Percentiles rank a stretch among this genome's conserved stretches.
phyloP scores from a whole-genome alignment of 2,329 filamentous ascomycete genomes.

The Phyllosticta citribraziliensis region DNA sequence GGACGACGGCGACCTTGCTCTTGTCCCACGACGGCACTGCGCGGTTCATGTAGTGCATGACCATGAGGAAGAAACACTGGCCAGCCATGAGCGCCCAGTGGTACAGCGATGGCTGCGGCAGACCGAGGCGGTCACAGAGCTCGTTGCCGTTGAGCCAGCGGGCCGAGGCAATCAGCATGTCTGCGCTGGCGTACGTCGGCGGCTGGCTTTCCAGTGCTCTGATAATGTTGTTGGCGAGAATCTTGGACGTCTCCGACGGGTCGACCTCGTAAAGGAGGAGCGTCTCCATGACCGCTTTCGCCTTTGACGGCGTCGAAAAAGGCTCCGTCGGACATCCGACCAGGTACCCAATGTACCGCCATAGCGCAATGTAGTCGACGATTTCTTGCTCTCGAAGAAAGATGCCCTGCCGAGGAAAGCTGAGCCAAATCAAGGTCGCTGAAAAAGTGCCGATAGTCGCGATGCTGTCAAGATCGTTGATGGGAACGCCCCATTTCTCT shows the following conservation, averaged over 20 bases:
- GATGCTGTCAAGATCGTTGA: slow-evolving; percentile 68
- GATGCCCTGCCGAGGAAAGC: slow-evolving; percentile 64
- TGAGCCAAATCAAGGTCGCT: slow-evolving; percentile 55
- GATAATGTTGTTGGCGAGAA: slow-evolving; percentile 68
- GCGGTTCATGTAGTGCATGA: slow-evolving; percentile 43
- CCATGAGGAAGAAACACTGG: slow-evolving; percentile 58
- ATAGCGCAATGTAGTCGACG: slow-evolving; percentile 61
- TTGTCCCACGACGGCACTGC: slow-evolving; percentile 39
- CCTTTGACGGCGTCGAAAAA: slow-evolving; percentile 47
- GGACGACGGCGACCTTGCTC: slow-evolving; percentile 42
- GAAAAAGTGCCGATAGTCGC: slow-evolving; percentile 65
- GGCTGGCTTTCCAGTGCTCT: slow-evolving; percentile 55
- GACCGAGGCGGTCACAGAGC: slow-evolving; percentile 49
- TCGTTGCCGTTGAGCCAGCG: slow-evolving; percentile 61
- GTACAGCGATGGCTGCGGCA: slow-evolving; percentile 47
- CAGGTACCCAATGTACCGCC: slow-evolving; percentile 64
- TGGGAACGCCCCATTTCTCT: slow-evolving; percentile 51
- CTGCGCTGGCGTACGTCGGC: slow-evolving; percentile 54
- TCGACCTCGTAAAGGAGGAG: slow-evolving; percentile 56
- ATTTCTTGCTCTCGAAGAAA: slow-evolving; percentile 53
- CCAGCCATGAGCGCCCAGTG: slow-evolving; percentile 52
- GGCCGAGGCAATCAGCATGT: slow-evolving; percentile 58
- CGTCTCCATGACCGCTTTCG: slow-evolving; percentile 57
- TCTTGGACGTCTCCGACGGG: slow-evolving; percentile 51
- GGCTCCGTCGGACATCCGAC: slow-evolving; percentile 56